Conservation (phyloP, 2,329 filamentous ascomycete species). For the Colletotrichum filicis region DNA sequence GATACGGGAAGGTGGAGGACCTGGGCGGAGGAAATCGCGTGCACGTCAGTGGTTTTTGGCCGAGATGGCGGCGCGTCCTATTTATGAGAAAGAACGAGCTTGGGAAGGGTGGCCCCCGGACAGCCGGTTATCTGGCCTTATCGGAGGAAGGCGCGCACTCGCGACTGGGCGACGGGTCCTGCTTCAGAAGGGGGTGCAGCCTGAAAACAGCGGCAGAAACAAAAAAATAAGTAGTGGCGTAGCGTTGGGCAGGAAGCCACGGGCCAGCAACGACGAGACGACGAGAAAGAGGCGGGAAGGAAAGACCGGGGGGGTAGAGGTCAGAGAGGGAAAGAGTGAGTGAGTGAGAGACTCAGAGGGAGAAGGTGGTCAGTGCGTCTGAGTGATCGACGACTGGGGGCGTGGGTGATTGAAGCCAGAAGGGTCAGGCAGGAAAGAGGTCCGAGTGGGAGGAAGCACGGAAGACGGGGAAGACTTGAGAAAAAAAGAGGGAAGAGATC, state of each 20-base stretch:
- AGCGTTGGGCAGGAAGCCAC: constrained; percentile 40
- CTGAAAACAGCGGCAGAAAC: constrained; percentile 40
- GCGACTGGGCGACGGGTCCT: constrained; percentile 23
- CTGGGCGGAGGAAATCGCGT: constrained; percentile 56
- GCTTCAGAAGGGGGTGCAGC: constrained; percentile 29
- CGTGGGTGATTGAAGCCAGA: constrained; percentile 14
- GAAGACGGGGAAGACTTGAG: neutral
- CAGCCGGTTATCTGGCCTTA: constrained; percentile 50
- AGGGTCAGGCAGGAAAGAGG: constrained; percentile 11
- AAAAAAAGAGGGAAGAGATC: constrained; percentile 41
- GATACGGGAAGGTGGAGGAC: constrained; percentile 40
- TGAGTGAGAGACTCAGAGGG: neutral
- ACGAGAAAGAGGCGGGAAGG: constrained; percentile 30
- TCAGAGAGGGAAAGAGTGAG: constrained; percentile 14
- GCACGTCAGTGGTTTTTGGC: constrained; percentile 56
- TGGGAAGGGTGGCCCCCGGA: constrained; percentile 42
- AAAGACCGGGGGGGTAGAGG: constrained; percentile 24
- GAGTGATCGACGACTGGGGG: constrained; percentile 31
- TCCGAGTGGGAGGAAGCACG: constrained; percentile 1
- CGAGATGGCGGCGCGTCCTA: constrained; percentile 57
- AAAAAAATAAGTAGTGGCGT: constrained; percentile 47
- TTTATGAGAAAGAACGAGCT: constrained; percentile 54
- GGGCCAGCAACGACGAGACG: neutral
- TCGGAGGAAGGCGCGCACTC: constrained; percentile 42
- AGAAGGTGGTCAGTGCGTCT: constrained; percentile 34